Conservation (phyloP, 1,284 basidiomycete genomes). For the Cerrena zonata region DNA sequence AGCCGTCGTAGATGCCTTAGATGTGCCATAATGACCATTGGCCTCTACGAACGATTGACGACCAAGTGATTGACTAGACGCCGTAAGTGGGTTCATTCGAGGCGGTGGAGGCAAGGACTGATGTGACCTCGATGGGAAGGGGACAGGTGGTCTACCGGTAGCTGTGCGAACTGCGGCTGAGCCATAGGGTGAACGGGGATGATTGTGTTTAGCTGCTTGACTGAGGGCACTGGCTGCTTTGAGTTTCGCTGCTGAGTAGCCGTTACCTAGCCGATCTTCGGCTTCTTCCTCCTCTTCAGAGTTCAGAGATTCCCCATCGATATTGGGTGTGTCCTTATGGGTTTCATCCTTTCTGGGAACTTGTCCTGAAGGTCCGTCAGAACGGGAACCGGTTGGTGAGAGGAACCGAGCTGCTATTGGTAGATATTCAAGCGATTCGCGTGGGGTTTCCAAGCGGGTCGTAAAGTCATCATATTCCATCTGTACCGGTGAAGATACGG, state of each 20-base stretch:
- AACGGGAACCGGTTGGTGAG: conserved; percentile 58
- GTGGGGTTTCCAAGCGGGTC: conserved; percentile 50
- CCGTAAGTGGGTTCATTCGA: conserved; percentile 44
- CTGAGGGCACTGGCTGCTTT: conserved; percentile 28
- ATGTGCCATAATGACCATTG: conserved; percentile 35
- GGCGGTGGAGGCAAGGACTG: conserved; percentile 72
- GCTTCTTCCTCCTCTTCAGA: conserved; percentile 67
- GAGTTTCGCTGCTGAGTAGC: conserved; percentile 34
- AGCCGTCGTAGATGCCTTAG: conserved; percentile 8
- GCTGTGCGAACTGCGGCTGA: conserved; percentile 35
- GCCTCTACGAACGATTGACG: conserved; percentile 50
- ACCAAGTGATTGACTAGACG: conserved; percentile 65
- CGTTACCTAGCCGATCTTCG: conserved; percentile 47
- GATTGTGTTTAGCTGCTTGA: conserved; percentile 52
- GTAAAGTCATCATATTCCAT: conserved; percentile 60
- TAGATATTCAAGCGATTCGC: conserved; percentile 70
- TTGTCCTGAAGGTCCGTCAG: conserved; percentile 35
- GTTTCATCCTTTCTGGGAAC: conserved; percentile 37
- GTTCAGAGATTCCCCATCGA: conserved; percentile 67
- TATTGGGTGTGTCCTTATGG: conserved; percentile 44
- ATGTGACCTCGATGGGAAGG: conserved; percentile 75
- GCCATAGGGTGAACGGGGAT: conserved; percentile 75
- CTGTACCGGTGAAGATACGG: conserved; percentile 53
- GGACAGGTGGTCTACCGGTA: conserved; percentile 43
- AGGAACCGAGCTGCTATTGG: conserved; percentile 92